Conservation (phyloP, 2,329 filamentous ascomycete genomes). For the Apiospora marii region DNA sequence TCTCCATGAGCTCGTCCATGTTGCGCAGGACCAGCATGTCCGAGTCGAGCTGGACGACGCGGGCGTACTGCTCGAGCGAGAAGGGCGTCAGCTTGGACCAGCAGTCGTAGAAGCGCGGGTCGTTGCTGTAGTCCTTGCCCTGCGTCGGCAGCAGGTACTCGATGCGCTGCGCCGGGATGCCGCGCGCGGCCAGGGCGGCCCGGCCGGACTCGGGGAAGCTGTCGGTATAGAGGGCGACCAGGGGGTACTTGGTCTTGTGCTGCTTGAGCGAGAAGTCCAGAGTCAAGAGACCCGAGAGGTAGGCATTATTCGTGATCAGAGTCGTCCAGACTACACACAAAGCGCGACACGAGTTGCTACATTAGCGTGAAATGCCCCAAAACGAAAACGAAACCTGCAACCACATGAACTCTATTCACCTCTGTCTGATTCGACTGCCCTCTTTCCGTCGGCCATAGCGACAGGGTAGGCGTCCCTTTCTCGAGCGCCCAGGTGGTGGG, state of each 20-base stretch:
- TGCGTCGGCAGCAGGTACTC: slow-evolving; percentile 74
- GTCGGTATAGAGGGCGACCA: slow-evolving; percentile 85
- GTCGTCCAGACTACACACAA: slow-evolving; percentile 77
- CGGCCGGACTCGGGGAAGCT: slow-evolving; percentile 74
- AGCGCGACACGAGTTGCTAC: neutral
- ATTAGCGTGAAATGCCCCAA: neutral
- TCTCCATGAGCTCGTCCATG: slow-evolving; percentile 93
- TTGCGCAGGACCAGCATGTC: slow-evolving; percentile 86
- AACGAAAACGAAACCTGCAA: neutral
- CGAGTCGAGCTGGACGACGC: slow-evolving; percentile 84
- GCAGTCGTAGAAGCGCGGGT: slow-evolving; percentile 87
- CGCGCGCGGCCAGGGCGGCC: slow-evolving; percentile 71
- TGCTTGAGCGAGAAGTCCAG: slow-evolving; percentile 79
- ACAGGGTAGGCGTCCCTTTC: neutral
- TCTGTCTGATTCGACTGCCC: slow-evolving; percentile 42
- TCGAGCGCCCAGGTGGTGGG: neutral
- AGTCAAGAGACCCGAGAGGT: slow-evolving; percentile 83
- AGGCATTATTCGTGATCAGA: slow-evolving; percentile 84
- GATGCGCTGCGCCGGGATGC: slow-evolving; percentile 74
- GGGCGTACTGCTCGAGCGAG: slow-evolving; percentile 76
- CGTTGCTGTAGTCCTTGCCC: slow-evolving; percentile 73
- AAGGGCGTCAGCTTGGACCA: slow-evolving; percentile 89
- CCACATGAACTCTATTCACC: slow-evolving; percentile 31
- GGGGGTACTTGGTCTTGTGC: slow-evolving; percentile 73
- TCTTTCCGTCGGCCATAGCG: slow-evolving; percentile 43